These are phyloP conservation scores for Nissolia schottii DNA, from an alignment of 306 rosid species.

Conservation along the genomic window DNA sequence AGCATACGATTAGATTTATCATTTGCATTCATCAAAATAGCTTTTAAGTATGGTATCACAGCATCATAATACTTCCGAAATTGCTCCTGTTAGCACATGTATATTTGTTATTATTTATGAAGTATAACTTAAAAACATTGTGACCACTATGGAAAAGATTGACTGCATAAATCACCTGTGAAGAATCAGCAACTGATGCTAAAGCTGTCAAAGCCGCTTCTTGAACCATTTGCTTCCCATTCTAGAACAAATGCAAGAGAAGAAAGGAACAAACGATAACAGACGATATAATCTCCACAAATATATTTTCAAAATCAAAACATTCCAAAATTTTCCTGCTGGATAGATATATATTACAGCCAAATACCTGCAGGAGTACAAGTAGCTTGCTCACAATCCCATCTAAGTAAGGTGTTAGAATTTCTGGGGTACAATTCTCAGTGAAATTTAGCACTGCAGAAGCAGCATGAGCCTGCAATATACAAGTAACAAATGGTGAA, in stretches of 20 bases:
- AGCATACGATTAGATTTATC: constrained; percentile 95
- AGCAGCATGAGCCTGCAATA: constrained; percentile 73
- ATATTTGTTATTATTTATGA: not conserved
- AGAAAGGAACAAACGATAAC: not conserved
- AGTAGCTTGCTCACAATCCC: constrained; percentile 72
- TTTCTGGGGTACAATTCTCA: constrained; percentile 67
- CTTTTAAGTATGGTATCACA: constrained; percentile 91
- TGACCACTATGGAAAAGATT: not conserved
- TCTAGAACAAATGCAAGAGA: constrained; percentile 26
- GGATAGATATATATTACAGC: not conserved
- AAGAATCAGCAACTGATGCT: constrained; percentile 82
- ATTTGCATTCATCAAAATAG: constrained; percentile 88
- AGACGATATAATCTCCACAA: not conserved
- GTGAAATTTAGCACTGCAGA: constrained; percentile 73
- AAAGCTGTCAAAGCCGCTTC: constrained; percentile 73
- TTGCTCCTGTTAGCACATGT: constrained; percentile 49
- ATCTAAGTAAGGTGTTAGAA: constrained; percentile 63
- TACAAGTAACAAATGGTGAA: constrained; percentile 3
- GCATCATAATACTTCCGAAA: constrained; percentile 83
- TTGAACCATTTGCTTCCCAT: constrained; percentile 77
- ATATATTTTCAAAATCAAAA: not conserved
- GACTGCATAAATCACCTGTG: constrained; percentile 47
- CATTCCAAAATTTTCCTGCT: not conserved
- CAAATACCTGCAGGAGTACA: constrained; percentile 63
- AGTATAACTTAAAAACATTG: not conserved